Evolutionary conservation across 257 asterid species (phyloP).

Genomic region (Nemophila menziesii): DNA sequence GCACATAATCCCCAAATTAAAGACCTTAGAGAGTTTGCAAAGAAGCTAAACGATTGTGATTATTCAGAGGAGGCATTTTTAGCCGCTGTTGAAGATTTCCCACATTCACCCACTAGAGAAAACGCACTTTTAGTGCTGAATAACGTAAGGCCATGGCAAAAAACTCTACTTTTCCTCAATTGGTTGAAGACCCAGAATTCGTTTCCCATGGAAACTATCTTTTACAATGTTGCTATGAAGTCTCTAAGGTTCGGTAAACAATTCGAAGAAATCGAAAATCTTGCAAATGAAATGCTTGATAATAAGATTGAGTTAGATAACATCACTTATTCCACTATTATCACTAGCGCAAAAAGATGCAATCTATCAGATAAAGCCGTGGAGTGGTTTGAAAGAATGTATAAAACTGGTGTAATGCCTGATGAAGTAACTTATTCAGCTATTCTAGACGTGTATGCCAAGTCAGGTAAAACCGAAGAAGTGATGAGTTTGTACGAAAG

Average conservation of each 20-base stretch:
- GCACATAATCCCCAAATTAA: constrained; percentile 57
- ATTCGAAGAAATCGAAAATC: constrained; percentile 58
- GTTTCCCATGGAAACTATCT: constrained; percentile 74
- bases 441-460: constrained; percentile 77
- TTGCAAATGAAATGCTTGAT: constrained; percentile 74
- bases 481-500: constrained; percentile 82
- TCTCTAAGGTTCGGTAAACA: constrained; percentile 76
- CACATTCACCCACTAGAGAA: constrained; percentile 47
- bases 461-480: constrained; percentile 72
- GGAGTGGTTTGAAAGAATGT: constrained; percentile 99
- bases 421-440: constrained; percentile 97
- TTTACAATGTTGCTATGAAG: constrained; percentile 86
- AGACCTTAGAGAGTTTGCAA: constrained; percentile 52
- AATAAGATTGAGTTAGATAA: constrained; percentile 62
- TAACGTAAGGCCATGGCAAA: constrained; percentile 55
- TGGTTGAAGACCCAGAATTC: constrained; percentile 53
- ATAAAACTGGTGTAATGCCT: constrained; percentile 85
- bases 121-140: constrained; percentile 69
- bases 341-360: constrained; percentile 79
- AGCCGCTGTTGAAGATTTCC: constrained; percentile 45
- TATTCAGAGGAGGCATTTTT: constrained; percentile 35
- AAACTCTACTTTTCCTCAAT: constrained; percentile 51
- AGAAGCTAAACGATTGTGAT: constrained; percentile 48
- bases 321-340: constrained; percentile 86
- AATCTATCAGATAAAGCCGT: constrained; percentile 75